Percentiles rank a stretch among this genome's conserved stretches.
Conservation (phyloP, 441 rosid species). For the Heliophila coronopifolia region DNA sequence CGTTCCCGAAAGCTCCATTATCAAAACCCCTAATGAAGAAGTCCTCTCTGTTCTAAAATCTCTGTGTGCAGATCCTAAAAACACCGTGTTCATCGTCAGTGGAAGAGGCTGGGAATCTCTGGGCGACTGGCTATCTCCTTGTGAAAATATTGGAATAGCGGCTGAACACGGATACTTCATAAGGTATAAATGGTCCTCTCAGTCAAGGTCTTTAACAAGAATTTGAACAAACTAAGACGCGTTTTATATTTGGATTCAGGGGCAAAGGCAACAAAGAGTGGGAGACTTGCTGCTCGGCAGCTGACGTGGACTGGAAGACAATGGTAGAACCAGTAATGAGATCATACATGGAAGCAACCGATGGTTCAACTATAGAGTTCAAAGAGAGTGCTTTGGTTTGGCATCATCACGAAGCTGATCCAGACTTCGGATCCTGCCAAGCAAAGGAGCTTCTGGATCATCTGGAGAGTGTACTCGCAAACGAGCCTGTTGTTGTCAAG, state of each 20-base stretch:
- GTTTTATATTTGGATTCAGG: conserved; percentile 24
- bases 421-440: conserved; percentile 51
- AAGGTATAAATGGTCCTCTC: conserved; percentile 31
- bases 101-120: conserved; percentile 45
- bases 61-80: conserved; percentile 44
- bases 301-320: conserved; percentile 42
- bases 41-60: conserved; percentile 35
- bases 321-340: conserved; percentile 47
- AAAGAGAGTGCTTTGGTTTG: conserved; percentile 59
- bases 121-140: conserved; percentile 41
- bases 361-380: conserved; percentile 48
- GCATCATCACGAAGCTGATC: conserved; percentile 56
- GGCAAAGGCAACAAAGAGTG: conserved; percentile 35
- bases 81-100: conserved; percentile 48
- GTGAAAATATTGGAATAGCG: conserved; percentile 49
- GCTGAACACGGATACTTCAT: conserved; percentile 56
- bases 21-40: conserved; percentile 34
- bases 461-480: conserved; percentile 49
- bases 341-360: conserved; percentile 52
- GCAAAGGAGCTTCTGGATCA: conserved; percentile 56
- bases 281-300: conserved; percentile 36
- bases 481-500: conserved; percentile 50
- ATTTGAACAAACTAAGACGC: background rate
- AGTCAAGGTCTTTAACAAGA: background rate
- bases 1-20: conserved; percentile 38